These are phyloP conservation scores for Fonsecaea multimorphosa DNA, from an alignment of 2,329 filamentous ascomycete genomes.

Conservation along the genomic window DNA sequence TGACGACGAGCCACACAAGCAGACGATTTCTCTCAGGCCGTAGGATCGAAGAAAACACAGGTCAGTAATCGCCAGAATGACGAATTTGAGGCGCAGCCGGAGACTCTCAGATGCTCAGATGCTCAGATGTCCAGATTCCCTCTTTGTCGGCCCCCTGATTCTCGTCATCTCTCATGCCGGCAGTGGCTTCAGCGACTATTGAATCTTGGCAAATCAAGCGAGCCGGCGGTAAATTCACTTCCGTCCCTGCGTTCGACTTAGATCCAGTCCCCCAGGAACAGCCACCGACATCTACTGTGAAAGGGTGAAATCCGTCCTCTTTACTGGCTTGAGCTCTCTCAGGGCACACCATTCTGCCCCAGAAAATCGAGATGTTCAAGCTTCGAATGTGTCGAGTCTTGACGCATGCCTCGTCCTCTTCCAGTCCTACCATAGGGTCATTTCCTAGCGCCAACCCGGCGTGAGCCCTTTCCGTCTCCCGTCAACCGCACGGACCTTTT, in stretches of 20 bases:
- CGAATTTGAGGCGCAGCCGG: conserved; percentile 9
- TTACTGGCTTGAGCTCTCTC: neutral
- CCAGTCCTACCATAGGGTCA: neutral
- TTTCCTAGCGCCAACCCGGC: neutral
- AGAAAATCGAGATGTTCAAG: neutral
- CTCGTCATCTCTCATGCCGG: neutral
- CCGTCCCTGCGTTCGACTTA: too few relatives aligned
- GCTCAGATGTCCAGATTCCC: neutral
- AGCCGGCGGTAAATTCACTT: conserved; percentile 3
- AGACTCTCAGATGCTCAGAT: conserved; percentile 3
- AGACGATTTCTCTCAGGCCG: neutral
- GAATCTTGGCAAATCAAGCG: conserved; percentile 28
- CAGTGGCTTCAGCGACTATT: conserved; percentile 24
- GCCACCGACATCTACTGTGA: neutral
- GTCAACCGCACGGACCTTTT: conserved; percentile 4
- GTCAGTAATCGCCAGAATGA: neutral
- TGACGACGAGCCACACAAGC: neutral
- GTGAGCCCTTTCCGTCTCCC: conserved; percentile 5
- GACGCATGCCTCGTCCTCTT: too few relatives aligned
- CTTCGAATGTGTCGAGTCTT: neutral
- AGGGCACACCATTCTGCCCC: neutral
- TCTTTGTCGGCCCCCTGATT: neutral
- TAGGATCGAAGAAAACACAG: neutral
- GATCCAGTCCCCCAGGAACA: neutral
- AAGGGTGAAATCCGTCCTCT: neutral